Percentiles rank a stretch among this genome's conserved stretches.
phyloP scores from a whole-genome alignment of 176 grass and related monocot species.

The Melocanna baccifera region DNA sequence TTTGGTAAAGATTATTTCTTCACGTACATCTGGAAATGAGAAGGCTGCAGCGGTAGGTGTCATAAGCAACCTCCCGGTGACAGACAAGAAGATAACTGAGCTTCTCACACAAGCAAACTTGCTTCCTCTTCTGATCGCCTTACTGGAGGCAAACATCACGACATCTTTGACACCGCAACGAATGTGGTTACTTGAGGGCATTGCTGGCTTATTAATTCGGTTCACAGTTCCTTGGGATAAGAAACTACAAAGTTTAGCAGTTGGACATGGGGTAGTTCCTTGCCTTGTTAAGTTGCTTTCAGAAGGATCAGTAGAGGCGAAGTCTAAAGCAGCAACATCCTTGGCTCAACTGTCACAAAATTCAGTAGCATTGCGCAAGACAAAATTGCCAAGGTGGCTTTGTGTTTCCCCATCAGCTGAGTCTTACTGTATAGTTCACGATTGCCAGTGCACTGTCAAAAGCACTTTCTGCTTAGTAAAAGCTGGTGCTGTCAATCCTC shows the following conservation, averaged over 20 bases:
- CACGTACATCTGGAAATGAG: conserved; percentile 46
- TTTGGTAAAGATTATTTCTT: conserved; percentile 60
- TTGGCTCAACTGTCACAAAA: conserved; percentile 73
- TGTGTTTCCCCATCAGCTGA: conserved; percentile 63
- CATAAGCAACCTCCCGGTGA: conserved; percentile 65
- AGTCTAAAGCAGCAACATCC: conserved; percentile 72
- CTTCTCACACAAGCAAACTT: conserved; percentile 60
- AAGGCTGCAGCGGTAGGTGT: conserved; percentile 66
- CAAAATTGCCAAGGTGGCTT: conserved; percentile 54
- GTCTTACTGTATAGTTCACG: conserved; percentile 68
- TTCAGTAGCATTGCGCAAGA: conserved; percentile 39
- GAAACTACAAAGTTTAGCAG: conserved; percentile 65
- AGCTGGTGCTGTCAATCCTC: conserved; percentile 49
- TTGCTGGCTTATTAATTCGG: conserved; percentile 60
- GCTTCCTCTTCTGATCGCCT: conserved; percentile 61
- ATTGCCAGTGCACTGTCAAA: conserved; percentile 51
- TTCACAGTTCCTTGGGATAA: conserved; percentile 79
- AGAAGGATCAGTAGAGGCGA: conserved; percentile 60
- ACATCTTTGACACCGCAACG: conserved; percentile 27
- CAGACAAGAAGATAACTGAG: conserved; percentile 67
- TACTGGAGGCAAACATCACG: conserved; percentile 42
- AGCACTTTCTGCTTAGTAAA: conserved; percentile 84
- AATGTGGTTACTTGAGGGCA: conserved; percentile 60
- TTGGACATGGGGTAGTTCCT: conserved; percentile 54
- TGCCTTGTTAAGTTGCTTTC: conserved; percentile 73